Conservation (phyloP, 306 rosid species). For the Rosa lucieae region DNA sequence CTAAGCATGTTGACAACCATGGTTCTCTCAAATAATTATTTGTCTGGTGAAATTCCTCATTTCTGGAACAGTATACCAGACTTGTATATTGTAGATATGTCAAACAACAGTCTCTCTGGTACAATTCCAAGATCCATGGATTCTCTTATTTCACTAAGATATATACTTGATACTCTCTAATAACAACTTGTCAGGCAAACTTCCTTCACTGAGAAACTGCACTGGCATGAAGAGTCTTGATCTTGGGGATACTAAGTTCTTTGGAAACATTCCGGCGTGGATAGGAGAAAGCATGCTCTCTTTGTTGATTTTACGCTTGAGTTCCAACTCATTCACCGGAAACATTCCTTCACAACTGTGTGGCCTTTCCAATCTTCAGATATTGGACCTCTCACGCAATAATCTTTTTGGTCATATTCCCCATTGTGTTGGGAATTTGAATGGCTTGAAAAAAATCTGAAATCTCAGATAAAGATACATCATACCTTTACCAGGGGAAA, state of each 20-base stretch:
- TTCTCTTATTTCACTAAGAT: not conserved
- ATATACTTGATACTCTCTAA: constrained; percentile 8
- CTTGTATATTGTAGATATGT: constrained; percentile 10
- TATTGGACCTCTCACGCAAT: constrained; percentile 19
- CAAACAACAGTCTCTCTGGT: constrained; percentile 23
- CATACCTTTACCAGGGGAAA: not conserved
- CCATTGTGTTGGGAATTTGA: constrained; percentile 12
- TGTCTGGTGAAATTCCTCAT: constrained; percentile 26
- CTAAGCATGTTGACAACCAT: constrained; percentile 10
- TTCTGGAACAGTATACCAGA: constrained; percentile 10
- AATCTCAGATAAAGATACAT: not conserved
- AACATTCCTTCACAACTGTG: constrained; percentile 14
- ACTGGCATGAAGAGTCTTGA: constrained; percentile 3
- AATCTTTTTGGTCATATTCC: constrained; percentile 7
- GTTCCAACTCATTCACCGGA: constrained; percentile 23
- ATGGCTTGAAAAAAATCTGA: not conserved
- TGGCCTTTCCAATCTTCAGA: constrained; percentile 19
- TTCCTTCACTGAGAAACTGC: constrained; percentile 26
- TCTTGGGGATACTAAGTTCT: constrained; percentile 21
- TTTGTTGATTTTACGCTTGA: constrained; percentile 16
- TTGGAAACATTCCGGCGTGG: constrained; percentile 17
- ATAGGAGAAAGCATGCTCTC: constrained; percentile 20
- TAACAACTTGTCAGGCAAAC: constrained; percentile 19
- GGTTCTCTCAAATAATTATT: constrained; percentile 17
- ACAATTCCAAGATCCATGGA: constrained; percentile 20